Percentiles rank a stretch among this genome's conserved stretches.
Evolutionary conservation across 164 flowering plant genomes (phyloP).

Genomic region (Umbilicus rupestris): DNA sequence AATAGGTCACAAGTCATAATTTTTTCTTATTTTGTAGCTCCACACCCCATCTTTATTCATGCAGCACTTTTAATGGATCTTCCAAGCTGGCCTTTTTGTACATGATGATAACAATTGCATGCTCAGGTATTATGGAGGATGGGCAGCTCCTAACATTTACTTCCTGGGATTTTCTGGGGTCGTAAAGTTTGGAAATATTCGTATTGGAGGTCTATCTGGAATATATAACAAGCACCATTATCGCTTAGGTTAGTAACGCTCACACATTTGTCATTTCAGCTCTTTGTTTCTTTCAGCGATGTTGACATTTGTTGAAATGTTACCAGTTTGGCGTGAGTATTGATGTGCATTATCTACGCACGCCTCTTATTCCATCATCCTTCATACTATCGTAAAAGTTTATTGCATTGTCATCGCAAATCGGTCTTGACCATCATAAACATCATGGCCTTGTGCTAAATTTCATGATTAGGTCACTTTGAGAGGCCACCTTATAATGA

Average conservation of each 20-base stretch:
- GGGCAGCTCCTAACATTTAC: conserved; percentile 88
- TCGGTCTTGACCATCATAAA: background rate
- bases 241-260: conserved; percentile 37
- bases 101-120: background rate
- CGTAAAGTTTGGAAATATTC: conserved; percentile 76
- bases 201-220: conserved; percentile 94
- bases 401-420: background rate
- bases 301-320: background rate
- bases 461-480: conserved; percentile 65
- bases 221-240: conserved; percentile 65
- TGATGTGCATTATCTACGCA: background rate
- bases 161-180: conserved; percentile 93
- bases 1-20: background rate
- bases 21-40: background rate
- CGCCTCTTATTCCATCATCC: background rate
- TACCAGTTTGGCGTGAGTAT: background rate
- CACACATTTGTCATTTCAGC: background rate
- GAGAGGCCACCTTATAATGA: conserved; percentile 88
- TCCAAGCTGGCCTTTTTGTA: background rate
- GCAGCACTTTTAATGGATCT: background rate
- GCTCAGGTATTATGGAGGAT: conserved; percentile 86
- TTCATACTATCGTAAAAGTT: background rate
- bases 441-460: background rate
- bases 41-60: background rate
- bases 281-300: background rate